Conservation (phyloP, 768 basidiomycete genomes). For the Nevesoporus exiguus region DNA sequence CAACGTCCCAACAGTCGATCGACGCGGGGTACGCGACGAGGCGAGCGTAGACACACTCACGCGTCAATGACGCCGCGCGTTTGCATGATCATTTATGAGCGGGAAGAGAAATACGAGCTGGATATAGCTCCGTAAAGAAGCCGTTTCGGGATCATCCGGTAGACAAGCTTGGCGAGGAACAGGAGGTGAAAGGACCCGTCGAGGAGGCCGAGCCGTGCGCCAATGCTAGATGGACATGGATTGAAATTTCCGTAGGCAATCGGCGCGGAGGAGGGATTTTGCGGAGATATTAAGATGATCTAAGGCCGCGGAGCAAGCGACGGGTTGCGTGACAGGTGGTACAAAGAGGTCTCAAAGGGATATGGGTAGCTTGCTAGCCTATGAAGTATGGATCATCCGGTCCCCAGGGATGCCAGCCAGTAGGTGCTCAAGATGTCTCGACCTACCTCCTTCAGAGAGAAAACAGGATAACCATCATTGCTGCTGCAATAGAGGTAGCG, state of each 20-base stretch:
- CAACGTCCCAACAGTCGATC: conserved; percentile 48
- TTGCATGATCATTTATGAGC: conserved; percentile 33
- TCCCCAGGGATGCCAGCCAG: no score
- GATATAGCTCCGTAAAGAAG: conserved; percentile 27
- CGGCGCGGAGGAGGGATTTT: no score
- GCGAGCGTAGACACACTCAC: no score
- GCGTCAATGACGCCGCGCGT: conserved; percentile 38
- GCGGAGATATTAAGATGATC: no score
- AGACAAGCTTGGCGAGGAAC: conserved; percentile 36
- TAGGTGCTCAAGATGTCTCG: no score
- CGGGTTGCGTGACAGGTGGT: conserved; percentile 29
- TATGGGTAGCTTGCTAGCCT: conserved; percentile 33
- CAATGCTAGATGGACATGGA: conserved; percentile 37
- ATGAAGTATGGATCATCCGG: no score
- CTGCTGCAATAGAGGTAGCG: no score
- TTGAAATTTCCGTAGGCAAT: conserved; percentile 36
- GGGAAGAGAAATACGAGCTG: conserved; percentile 17
- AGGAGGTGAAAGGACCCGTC: conserved; percentile 39
- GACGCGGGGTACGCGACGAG: no score
- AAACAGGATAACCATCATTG: no score
- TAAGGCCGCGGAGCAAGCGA: no score
- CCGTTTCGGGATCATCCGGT: conserved; percentile 35
- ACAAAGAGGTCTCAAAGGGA: conserved; percentile 41
- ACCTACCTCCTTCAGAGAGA: no score
- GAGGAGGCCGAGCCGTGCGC: conserved; percentile 31